These are phyloP conservation scores for Gorgonomyces haynaldii DNA, from an alignment of 192 early-diverging fungal genomes.

Conservation along the genomic window DNA sequence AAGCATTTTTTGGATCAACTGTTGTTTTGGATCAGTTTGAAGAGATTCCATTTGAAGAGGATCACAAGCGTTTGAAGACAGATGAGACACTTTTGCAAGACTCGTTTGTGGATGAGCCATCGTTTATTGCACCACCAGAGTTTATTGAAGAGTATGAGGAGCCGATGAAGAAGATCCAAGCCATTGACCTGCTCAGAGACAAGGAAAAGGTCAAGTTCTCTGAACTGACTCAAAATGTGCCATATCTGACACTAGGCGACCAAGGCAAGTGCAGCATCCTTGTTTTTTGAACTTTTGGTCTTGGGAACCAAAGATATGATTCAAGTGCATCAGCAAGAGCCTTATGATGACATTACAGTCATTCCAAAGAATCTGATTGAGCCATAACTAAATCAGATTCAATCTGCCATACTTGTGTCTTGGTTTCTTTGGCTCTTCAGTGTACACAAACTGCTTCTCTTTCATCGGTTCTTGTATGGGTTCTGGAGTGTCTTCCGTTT, in stretches of 20 bases:
- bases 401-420: background rate
- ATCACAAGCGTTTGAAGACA: too few relatives aligned
- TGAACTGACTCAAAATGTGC: conserved; percentile 7
- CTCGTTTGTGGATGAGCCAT: too few relatives aligned
- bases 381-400: background rate
- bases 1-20: too few relatives aligned
- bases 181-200: background rate
- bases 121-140: background rate
- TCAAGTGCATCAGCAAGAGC: conserved; percentile 59
- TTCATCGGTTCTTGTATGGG: too few relatives aligned
- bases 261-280: conserved; percentile 58
- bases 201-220: conserved; percentile 1
- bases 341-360: conserved; percentile 78
- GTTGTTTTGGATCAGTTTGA: too few relatives aligned
- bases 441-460: too few relatives aligned
- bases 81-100: too few relatives aligned
- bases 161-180: too few relatives aligned
- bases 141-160: too few relatives aligned
- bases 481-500: too few relatives aligned
- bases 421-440: too few relatives aligned
- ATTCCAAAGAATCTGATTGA: conserved; percentile 21
- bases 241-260: conserved; percentile 18
- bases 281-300: conserved; percentile 90
- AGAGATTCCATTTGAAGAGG: too few relatives aligned
- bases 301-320: conserved; percentile 79